phyloP scores from a whole-genome alignment of 108 stramenopile genomes.

The Aureococcus anophagefferens region DNA sequence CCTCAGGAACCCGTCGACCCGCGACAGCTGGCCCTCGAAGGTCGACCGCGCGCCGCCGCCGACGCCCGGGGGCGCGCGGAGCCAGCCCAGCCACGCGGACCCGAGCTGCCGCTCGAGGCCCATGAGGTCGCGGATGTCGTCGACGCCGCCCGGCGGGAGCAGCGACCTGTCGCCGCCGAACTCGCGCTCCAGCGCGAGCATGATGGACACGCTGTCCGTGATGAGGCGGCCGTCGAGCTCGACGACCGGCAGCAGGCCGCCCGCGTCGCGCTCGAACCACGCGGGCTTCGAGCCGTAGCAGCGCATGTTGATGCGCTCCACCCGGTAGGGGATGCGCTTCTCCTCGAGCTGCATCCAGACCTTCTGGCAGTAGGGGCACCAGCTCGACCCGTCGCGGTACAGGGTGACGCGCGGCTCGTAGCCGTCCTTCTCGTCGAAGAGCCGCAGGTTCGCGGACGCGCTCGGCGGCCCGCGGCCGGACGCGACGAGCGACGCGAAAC shows the following conservation, averaged over 20 bases:
- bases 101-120: conserved; percentile 71
- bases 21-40: conserved; percentile 47
- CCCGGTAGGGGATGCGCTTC: conserved; percentile 70
- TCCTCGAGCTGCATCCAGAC: conserved; percentile 48
- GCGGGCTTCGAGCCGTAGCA: conserved; percentile 50
- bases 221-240: conserved; percentile 32
- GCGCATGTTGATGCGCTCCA: conserved; percentile 80
- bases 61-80: conserved; percentile 41
- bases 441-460: conserved; percentile 43
- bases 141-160: conserved; percentile 3
- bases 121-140: not conserved
- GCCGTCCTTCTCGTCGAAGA: conserved; percentile 42
- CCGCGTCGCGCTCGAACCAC: conserved; percentile 26
- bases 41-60: conserved; percentile 26
- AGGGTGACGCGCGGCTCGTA: conserved; percentile 67
- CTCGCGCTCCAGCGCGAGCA: conserved; percentile 17
- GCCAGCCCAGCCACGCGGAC: conserved; percentile 78
- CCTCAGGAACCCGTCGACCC: conserved; percentile 57
- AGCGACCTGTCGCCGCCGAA: conserved; percentile 15
- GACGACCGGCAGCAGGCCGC: conserved; percentile 33
- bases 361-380: conserved; percentile 58
- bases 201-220: conserved; percentile 36
- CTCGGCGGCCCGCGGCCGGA: conserved; percentile 27
- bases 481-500: too few relatives aligned
- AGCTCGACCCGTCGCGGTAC: conserved; percentile 64